Conservation (phyloP, 164 flowering plant species). For the Euptelea pleiosperma region DNA sequence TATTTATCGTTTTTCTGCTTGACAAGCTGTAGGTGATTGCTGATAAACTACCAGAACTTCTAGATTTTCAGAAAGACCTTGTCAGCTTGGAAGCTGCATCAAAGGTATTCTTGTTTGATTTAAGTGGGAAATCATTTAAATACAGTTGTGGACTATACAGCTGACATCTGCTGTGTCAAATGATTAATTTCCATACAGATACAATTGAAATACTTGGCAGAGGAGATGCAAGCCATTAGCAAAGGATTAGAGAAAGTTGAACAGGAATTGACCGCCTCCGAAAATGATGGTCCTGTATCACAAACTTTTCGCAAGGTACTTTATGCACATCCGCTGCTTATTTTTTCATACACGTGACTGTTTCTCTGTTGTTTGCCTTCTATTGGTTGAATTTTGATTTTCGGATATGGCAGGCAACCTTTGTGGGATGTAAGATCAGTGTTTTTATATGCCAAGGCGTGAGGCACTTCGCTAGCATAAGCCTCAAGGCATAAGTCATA, state of each 20-base stretch:
- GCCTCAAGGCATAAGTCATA: too few species aligned
- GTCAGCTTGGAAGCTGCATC: constrained; percentile 76
- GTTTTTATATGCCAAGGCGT: too few species aligned
- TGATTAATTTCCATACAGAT: constrained; percentile 45
- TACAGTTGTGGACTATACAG: neutral
- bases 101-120: constrained; percentile 52
- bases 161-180: constrained; percentile 10
- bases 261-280: constrained; percentile 80
- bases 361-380: constrained; percentile 1
- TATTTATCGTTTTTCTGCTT: constrained; percentile 9
- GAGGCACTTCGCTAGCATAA: too few species aligned
- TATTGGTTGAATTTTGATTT: neutral
- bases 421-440: too few species aligned
- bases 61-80: constrained; percentile 85
- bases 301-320: constrained; percentile 64
- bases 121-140: neutral
- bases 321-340: neutral
- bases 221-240: constrained; percentile 98
- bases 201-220: constrained; percentile 89
- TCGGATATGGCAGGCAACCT: too few species aligned
- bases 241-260: constrained; percentile 98
- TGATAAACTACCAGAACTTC: constrained; percentile 81
- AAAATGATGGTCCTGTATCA: constrained; percentile 89
- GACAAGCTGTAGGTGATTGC: constrained; percentile 66
- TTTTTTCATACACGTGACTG: neutral